phyloP scores from a whole-genome alignment of 805 yeast genomes.

The Zygotorulaspora florentina region DNA sequence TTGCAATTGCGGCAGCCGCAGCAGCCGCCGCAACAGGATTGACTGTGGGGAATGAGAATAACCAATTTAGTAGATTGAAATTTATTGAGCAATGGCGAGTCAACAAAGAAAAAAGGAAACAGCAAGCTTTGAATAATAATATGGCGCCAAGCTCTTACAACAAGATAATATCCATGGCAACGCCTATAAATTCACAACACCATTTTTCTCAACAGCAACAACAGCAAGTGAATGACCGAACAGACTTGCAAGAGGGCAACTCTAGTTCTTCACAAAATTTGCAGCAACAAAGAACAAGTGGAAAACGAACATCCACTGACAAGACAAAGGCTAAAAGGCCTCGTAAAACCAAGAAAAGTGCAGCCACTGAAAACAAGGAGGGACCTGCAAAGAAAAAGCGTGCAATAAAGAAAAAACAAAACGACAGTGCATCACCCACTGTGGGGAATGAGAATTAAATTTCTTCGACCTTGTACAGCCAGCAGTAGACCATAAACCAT shows the following conservation, averaged over 20 bases:
- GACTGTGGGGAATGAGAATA: conserved; percentile 33
- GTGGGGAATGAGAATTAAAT: conserved; percentile 3
- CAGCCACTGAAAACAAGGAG: conserved; percentile 23
- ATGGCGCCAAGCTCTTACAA: conserved; percentile 29
- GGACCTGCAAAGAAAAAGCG: conserved; percentile 28
- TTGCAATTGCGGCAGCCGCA: conserved; percentile 35
- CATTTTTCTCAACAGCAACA: conserved; percentile 25
- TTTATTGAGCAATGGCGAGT: conserved; percentile 84
- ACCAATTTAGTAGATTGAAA: conserved; percentile 79
- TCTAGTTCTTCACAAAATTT: conserved; percentile 1
- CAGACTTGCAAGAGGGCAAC: conserved; percentile 3
- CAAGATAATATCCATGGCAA: conserved; percentile 33
- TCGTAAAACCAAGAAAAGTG: conserved; percentile 29
- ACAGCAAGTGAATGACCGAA: conserved; percentile 20
- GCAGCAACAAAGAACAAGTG: conserved; percentile 6
- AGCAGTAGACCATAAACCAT: neutral
- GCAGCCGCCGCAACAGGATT: conserved; percentile 40
- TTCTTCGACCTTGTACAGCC: too few species aligned
- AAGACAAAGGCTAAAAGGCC: conserved; percentile 31
- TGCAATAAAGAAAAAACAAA: conserved; percentile 26
- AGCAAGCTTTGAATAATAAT: conserved; percentile 36
- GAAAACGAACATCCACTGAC: conserved; percentile 16
- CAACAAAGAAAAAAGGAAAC: conserved; percentile 53
- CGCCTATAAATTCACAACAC: conserved; percentile 29
- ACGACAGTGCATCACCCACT: conserved; percentile 8